These are phyloP conservation scores for Hibiscus tridactylites DNA, from an alignment of 345 rosid genomes.

Conservation along the genomic window DNA sequence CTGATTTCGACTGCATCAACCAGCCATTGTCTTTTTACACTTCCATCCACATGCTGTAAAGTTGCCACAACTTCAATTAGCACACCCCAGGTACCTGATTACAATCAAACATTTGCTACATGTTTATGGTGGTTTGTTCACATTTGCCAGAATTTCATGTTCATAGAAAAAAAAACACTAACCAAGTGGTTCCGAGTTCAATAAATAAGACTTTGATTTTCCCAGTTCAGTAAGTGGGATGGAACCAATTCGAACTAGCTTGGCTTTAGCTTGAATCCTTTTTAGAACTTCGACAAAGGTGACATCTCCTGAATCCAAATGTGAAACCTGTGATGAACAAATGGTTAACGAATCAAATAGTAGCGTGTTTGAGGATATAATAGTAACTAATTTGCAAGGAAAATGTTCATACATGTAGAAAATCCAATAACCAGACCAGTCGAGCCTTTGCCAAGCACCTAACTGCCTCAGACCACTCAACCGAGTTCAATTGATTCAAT, in stretches of 20 bases:
- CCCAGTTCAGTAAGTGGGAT: slow-evolving; percentile 54
- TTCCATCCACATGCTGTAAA: slow-evolving; percentile 56
- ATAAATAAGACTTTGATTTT: slow-evolving; percentile 46
- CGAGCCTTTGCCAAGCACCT: slow-evolving; percentile 64
- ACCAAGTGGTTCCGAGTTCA: slow-evolving; percentile 57
- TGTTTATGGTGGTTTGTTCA: slow-evolving; percentile 1
- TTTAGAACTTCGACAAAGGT: slow-evolving; percentile 30
- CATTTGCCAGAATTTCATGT: neutral
- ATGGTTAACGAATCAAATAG: slow-evolving; percentile 6
- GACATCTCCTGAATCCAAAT: slow-evolving; percentile 31
- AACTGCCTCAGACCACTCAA: slow-evolving; percentile 63
- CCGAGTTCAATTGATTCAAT: slow-evolving; percentile 21
- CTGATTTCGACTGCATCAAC: slow-evolving; percentile 75
- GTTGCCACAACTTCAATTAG: slow-evolving; percentile 65
- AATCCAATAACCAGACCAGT: slow-evolving; percentile 54
- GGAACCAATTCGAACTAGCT: slow-evolving; percentile 53
- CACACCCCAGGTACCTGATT: slow-evolving; percentile 67
- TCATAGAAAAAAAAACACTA: slow-evolving; percentile 22
- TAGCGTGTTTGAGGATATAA: neutral
- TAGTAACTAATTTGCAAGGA: slow-evolving; percentile 1
- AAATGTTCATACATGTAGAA: slow-evolving; percentile 52
- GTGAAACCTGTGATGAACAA: slow-evolving; percentile 34
- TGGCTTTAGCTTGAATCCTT: slow-evolving; percentile 69
- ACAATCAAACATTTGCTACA: neutral
- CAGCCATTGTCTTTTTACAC: slow-evolving; percentile 78